Conservation (phyloP, 2,329 filamentous ascomycete genomes). For the Amauroascus verrucosus region DNA sequence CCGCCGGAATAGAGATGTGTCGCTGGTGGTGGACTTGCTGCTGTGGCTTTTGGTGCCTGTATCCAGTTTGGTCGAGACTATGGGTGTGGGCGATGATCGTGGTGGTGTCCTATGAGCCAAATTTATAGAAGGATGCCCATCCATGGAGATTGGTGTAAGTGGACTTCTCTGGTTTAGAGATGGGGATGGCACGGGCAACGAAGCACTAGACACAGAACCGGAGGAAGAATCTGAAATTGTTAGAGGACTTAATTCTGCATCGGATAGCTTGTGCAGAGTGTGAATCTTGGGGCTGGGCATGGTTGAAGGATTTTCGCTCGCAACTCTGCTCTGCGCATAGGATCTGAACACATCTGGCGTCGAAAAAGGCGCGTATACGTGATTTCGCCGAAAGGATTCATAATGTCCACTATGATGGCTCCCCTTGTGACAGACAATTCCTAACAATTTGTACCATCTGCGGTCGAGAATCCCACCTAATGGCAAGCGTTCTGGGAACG, state of each 20-base stretch:
- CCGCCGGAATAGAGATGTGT: slow-evolving; percentile 25
- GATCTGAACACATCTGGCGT: slow-evolving; percentile 70
- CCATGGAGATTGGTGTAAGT: slow-evolving; percentile 15
- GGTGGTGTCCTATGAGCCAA: neutral
- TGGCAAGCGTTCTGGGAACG: slow-evolving; percentile 77
- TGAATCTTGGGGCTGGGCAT: slow-evolving; percentile 41
- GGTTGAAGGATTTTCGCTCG: slow-evolving; percentile 44
- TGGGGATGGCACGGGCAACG: slow-evolving; percentile 18
- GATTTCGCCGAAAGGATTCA: slow-evolving; percentile 86
- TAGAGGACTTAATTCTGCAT: slow-evolving; percentile 23
- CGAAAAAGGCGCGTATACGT: slow-evolving; percentile 65
- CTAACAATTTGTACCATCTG: slow-evolving; percentile 72
- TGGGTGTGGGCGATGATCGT: slow-evolving; percentile 1
- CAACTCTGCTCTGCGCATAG: slow-evolving; percentile 54
- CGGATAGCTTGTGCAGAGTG: slow-evolving; percentile 25
- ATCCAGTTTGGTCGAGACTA: neutral
- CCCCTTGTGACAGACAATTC: slow-evolving; percentile 86
- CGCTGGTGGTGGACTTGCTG: slow-evolving; percentile 1
- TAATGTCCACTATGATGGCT: slow-evolving; percentile 96
- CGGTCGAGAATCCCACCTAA: slow-evolving; percentile 69
- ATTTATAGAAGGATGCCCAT: slow-evolving; percentile 11
- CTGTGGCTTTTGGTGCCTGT: slow-evolving; percentile 12
- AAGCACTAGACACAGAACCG: slow-evolving; percentile 26
- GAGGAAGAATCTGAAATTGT: slow-evolving; percentile 27
- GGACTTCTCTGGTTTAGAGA: slow-evolving; percentile 3